These are phyloP conservation scores for Alternaria incomplexa DNA, from an alignment of 2,329 filamentous ascomycete genomes.

Conservation along the genomic window DNA sequence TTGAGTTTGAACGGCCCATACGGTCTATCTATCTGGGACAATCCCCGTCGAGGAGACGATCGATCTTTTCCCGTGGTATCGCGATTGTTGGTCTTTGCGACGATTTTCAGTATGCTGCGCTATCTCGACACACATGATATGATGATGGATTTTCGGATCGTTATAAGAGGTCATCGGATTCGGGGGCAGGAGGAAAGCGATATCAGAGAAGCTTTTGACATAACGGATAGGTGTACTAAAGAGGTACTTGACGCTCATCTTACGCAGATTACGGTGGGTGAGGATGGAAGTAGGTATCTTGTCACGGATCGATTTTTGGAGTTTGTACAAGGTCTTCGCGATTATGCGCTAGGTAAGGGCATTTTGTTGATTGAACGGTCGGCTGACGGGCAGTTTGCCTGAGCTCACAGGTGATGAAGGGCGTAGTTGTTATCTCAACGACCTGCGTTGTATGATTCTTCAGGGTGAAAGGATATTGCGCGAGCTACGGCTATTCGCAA, in stretches of 20 bases:
- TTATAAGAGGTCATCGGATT: neutral
- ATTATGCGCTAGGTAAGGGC: neutral
- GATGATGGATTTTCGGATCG: neutral
- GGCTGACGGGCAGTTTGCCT: neutral
- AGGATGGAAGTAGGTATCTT: neutral
- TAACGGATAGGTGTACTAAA: neutral
- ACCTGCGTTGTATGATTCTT: neutral
- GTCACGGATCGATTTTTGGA: fast-evolving
- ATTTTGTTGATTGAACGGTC: neutral
- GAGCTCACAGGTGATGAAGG: neutral
- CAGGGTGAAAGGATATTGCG: neutral
- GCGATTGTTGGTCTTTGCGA: neutral
- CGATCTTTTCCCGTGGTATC: neutral
- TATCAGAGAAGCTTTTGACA: neutral
- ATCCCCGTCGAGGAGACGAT: neutral
- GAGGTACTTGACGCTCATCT: neutral
- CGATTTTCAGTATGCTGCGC: neutral
- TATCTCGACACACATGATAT: neutral
- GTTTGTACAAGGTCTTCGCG: neutral
- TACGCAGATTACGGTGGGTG: neutral
- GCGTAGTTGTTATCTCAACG: fast-evolving
- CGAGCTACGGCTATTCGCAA: neutral
- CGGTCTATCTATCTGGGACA: too few species aligned
- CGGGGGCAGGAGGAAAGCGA: neutral
- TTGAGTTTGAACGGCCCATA: neutral